Evolutionary conservation across 1,284 basidiomycete genomes (phyloP).

Genomic region (Cystobasidium slooffiae): DNA sequence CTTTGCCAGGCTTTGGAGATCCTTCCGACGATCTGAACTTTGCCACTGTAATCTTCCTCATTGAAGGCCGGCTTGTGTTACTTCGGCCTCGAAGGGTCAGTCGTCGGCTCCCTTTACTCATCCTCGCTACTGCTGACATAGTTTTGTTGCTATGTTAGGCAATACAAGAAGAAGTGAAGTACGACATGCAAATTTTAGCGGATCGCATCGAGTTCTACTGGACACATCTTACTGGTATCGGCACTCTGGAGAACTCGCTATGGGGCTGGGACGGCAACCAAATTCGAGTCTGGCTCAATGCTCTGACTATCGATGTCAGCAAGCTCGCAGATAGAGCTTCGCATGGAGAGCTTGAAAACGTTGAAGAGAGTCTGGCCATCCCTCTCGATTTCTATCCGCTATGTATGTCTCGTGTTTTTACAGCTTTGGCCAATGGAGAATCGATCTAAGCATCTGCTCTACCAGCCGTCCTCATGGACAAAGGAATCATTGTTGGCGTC

Average conservation of each 20-base stretch:
- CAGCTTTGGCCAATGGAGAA: neutral
- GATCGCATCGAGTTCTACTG: conserved; percentile 97
- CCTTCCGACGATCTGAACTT: conserved; percentile 90
- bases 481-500: conserved; percentile 95
- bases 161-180: conserved; percentile 86
- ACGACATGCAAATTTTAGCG: conserved; percentile 96
- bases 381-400: conserved; percentile 92
- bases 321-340: conserved; percentile 54
- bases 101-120: neutral
- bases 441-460: conserved; percentile 31
- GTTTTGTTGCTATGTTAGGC: conserved; percentile 61
- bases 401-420: conserved; percentile 65
- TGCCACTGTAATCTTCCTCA: conserved; percentile 94
- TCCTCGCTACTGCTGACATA: conserved; percentile 30
- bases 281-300: conserved; percentile 93
- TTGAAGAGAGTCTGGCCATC: conserved; percentile 90
- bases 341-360: conserved; percentile 64
- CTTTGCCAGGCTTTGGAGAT: conserved; percentile 77
- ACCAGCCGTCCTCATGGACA: conserved; percentile 93
- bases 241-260: conserved; percentile 89
- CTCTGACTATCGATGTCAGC: conserved; percentile 77
- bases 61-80: conserved; percentile 88
- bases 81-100: conserved; percentile 61
- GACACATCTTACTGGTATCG: conserved; percentile 93
- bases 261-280: conserved; percentile 94